Evolutionary conservation across 176 grass and related monocot genomes (phyloP).

Genomic region (Leersia perrieri): DNA sequence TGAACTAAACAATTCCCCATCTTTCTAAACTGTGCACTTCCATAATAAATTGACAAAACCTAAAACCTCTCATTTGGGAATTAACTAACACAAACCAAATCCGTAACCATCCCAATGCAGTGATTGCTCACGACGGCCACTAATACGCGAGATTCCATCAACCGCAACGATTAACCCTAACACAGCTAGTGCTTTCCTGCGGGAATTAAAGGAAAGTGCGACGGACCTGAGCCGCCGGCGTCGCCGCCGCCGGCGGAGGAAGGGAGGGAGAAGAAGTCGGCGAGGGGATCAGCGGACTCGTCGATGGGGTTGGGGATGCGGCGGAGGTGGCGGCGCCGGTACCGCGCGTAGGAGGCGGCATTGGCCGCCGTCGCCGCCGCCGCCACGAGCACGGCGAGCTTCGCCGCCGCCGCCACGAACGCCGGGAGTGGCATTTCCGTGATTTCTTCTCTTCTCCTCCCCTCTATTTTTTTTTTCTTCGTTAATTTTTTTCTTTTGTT

Average conservation of each 20-base stretch:
- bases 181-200: neutral
- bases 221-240: constrained; percentile 2
- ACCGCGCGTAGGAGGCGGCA: constrained; percentile 62
- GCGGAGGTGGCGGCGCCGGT: constrained; percentile 61
- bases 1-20: neutral
- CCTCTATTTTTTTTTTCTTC: neutral
- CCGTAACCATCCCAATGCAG: neutral
- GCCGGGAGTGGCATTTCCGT: constrained; percentile 54
- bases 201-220: neutral
- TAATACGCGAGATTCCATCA: neutral
- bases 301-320: constrained; percentile 63
- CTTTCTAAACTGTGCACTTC: neutral
- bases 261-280: constrained; percentile 56
- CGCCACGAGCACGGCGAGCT: constrained; percentile 56
- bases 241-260: neutral
- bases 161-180: neutral
- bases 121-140: neutral
- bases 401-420: constrained; percentile 55
- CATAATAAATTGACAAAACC: neutral
- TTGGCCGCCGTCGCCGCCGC: constrained; percentile 53
- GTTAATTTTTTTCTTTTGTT: neutral
- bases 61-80: neutral
- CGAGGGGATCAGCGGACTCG: constrained; percentile 63
- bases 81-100: neutral
- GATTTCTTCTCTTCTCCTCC: neutral